These are phyloP conservation scores for Stephania japonica DNA, from an alignment of 164 flowering plant species.

Conservation along the genomic window DNA sequence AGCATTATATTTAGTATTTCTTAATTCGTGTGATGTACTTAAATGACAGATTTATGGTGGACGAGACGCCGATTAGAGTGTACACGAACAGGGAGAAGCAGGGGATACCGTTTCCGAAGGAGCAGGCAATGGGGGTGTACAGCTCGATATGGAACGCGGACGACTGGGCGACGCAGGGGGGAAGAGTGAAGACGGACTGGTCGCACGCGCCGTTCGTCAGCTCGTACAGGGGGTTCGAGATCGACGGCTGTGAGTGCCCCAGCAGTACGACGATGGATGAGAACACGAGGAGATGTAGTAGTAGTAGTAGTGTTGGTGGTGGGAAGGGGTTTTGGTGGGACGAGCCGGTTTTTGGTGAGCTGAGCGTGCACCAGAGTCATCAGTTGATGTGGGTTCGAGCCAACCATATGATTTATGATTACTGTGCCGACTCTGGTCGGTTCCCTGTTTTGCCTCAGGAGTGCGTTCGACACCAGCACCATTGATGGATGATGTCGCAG, in stretches of 20 bases:
- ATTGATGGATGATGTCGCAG: neutral
- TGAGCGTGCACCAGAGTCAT: constrained; percentile 81
- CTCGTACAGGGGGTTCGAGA: constrained; percentile 66
- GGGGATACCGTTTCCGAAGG: constrained; percentile 74
- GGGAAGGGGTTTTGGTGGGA: constrained; percentile 76
- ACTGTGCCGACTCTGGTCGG: constrained; percentile 64
- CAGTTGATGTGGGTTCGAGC: constrained; percentile 86
- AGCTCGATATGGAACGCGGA: constrained; percentile 99
- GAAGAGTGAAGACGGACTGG: constrained; percentile 88
- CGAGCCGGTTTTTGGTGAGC: constrained; percentile 63
- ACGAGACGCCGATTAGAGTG: constrained; percentile 82
- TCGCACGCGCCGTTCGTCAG: constrained; percentile 78
- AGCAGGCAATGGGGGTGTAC: constrained; percentile 94
- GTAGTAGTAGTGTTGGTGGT: constrained; percentile 7
- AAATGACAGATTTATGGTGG: constrained; percentile 66
- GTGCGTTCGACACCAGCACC: constrained; percentile 46
- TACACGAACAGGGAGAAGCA: constrained; percentile 65
- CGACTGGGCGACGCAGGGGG: constrained; percentile 99
- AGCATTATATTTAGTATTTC: too few species aligned
- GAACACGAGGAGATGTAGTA: constrained; percentile 42
- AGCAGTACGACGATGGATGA: constrained; percentile 28
- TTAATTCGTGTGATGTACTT: too few species aligned
- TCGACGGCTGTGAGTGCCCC: constrained; percentile 68
- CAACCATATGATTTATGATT: constrained; percentile 79
- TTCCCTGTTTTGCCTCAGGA: constrained; percentile 66